Conservation (phyloP, 176 grass and related monocot species). For the Oropetium thomaeum region DNA sequence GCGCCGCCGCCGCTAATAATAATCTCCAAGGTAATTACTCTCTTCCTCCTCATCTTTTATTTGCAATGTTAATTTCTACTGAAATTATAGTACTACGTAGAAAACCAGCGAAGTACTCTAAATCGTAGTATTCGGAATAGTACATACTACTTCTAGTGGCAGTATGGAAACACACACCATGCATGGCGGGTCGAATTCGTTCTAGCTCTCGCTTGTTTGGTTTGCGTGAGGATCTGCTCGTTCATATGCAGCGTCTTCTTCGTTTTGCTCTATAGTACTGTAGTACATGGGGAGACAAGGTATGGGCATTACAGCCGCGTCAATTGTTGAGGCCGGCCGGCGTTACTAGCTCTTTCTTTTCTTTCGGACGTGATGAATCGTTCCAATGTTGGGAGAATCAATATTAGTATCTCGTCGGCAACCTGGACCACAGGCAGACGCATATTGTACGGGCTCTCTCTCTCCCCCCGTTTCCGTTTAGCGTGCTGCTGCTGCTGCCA, state of each 20-base stretch:
- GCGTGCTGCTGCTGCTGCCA: too few relatives aligned
- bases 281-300: neutral
- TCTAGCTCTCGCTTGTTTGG: constrained; percentile 4
- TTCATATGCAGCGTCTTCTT: too few relatives aligned
- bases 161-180: neutral
- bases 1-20: constrained; percentile 14
- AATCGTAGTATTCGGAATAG: too few relatives aligned
- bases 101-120: neutral
- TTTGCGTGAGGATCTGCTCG: neutral
- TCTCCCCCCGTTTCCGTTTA: too few relatives aligned
- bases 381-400: neutral
- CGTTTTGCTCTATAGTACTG: neutral
- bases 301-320: neutral
- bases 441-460: too few relatives aligned
- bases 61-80: too few relatives aligned
- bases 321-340: neutral
- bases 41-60: neutral
- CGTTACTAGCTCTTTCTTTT: neutral
- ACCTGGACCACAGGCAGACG: neutral
- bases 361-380: too few relatives aligned
- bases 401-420: too few relatives aligned
- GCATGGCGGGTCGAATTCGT: neutral
- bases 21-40: constrained; percentile 6
- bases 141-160: too few relatives aligned
- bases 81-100: neutral